Evolutionary conservation across 495 filamentous ascomycete species (phyloP).

Genomic region (Mytilinidion resinicola): DNA sequence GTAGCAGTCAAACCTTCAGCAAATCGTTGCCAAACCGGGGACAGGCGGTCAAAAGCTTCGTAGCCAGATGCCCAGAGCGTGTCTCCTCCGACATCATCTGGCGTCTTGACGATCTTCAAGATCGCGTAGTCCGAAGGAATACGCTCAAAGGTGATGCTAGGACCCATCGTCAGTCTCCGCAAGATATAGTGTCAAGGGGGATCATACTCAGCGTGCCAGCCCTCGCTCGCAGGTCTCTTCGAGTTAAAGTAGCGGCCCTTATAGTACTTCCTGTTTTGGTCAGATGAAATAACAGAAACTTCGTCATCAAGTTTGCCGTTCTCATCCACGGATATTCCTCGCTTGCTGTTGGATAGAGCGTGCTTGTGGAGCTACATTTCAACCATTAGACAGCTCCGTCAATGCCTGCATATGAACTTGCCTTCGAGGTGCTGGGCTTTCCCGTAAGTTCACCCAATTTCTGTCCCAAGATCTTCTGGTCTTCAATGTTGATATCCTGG

Average conservation of each 20-base stretch:
- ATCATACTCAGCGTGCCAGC: conserved; percentile 14
- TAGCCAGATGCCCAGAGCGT: conserved; percentile 68
- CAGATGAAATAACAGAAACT: conserved; percentile 14
- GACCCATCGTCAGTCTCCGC: neutral
- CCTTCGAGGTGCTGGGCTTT: conserved; percentile 12
- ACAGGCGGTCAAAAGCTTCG: conserved; percentile 67
- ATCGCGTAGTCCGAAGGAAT: conserved; percentile 18
- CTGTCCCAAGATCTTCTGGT: conserved; percentile 12
- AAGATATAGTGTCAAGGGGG: neutral
- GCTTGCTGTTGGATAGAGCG: conserved; percentile 14
- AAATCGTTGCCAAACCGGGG: conserved; percentile 54
- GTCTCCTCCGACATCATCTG: conserved; percentile 30
- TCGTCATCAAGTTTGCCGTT: conserved; percentile 18
- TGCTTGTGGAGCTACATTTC: conserved; percentile 5
- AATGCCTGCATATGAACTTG: too few species aligned
- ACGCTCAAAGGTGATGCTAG: conserved; percentile 15
- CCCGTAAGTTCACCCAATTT: conserved; percentile 16
- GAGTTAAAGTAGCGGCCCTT: conserved; percentile 8
- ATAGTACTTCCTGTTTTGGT: conserved; percentile 16
- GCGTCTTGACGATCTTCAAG: conserved; percentile 4
- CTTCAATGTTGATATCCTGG: conserved; percentile 12
- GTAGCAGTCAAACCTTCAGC: conserved; percentile 61
- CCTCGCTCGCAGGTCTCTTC: conserved; percentile 9
- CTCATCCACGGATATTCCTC: conserved; percentile 15
- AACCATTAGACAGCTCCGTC: too few species aligned